Conservation (phyloP, 352 stramenopile genomes). For the Globisporangium echinulatum region DNA sequence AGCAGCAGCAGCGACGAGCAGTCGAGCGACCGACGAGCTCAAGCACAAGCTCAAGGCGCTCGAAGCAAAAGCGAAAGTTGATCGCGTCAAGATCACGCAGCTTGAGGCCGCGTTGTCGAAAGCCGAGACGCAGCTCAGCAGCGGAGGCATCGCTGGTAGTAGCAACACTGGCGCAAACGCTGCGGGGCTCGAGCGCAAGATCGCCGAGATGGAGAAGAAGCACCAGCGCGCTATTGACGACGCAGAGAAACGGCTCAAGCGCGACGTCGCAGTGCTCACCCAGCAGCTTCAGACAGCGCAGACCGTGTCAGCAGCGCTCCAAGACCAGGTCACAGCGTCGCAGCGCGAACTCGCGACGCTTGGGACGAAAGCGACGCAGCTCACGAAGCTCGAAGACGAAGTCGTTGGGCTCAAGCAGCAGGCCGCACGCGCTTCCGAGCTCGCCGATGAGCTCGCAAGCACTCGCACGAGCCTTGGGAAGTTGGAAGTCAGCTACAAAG, state of each 20-base stretch:
- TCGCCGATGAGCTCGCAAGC: slow-evolving; percentile 36
- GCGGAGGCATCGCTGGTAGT: slow-evolving; percentile 1
- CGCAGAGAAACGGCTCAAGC: slow-evolving; percentile 43
- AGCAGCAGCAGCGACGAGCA: background rate
- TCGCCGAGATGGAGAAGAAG: slow-evolving; percentile 78
- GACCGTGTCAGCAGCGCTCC: slow-evolving; percentile 27
- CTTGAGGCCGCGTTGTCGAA: slow-evolving; percentile 60
- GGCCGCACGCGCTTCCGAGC: slow-evolving; percentile 37
- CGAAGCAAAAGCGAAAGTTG: slow-evolving; percentile 56
- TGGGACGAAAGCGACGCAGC: slow-evolving; percentile 41
- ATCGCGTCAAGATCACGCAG: slow-evolving; percentile 71
- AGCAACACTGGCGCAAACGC: slow-evolving; percentile 14
- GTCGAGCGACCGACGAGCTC: slow-evolving; percentile 44
- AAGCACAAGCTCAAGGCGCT: slow-evolving; percentile 74
- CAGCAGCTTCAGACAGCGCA: slow-evolving; percentile 53
- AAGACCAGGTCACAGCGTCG: slow-evolving; percentile 40
- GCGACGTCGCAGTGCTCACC: slow-evolving; percentile 34
- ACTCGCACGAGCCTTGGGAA: slow-evolving; percentile 30
- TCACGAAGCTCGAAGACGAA: slow-evolving; percentile 61
- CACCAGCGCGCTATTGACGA: slow-evolving; percentile 68
- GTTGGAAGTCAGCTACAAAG: slow-evolving; percentile 74
- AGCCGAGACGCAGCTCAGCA: slow-evolving; percentile 30
- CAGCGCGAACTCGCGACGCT: slow-evolving; percentile 39
- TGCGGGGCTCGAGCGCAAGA: slow-evolving; percentile 38
- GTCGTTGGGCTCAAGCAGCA: slow-evolving; percentile 40